phyloP scores from a whole-genome alignment of 208 protist genomes.

The Trypanosoma platydactyli region DNA sequence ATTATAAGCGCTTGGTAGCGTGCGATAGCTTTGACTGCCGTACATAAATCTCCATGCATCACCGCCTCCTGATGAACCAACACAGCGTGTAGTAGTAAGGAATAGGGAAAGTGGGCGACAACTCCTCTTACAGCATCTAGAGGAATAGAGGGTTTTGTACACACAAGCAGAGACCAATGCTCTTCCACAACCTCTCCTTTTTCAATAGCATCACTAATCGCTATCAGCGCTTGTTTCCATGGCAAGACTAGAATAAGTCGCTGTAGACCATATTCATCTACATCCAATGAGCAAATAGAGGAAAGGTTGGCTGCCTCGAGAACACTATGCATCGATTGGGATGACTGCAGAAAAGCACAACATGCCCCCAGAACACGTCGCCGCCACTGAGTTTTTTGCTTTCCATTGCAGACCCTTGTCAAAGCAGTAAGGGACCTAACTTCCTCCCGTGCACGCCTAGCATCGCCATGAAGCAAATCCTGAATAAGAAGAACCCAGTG shows the following conservation, averaged over 20 bases:
- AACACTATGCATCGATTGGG: constrained; percentile 42
- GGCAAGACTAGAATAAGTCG: constrained; percentile 59
- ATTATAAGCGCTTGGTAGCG: constrained; percentile 20
- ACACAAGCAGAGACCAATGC: constrained; percentile 41
- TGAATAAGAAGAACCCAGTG: constrained; percentile 32
- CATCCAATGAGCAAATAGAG: constrained; percentile 40
- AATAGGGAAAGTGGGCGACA: constrained; percentile 8
- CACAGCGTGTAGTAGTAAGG: constrained; percentile 9
- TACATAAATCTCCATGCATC: constrained; percentile 8
- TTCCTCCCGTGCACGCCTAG: constrained; percentile 25
- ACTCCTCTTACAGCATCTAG: constrained; percentile 6
- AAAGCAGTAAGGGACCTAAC: not conserved
- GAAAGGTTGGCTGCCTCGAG: constrained; percentile 33
- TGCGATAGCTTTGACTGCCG: constrained; percentile 16
- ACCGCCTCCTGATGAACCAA: constrained; percentile 8
- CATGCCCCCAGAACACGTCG: constrained; percentile 52
- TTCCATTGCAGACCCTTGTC: not conserved
- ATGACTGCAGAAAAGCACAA: constrained; percentile 52
- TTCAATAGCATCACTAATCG: constrained; percentile 19
- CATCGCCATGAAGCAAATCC: constrained; percentile 43
- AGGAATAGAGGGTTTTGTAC: constrained; percentile 22
- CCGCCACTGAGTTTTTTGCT: constrained; percentile 13
- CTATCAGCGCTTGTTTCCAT: constrained; percentile 28
- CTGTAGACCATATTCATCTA: constrained; percentile 73
- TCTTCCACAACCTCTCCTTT: constrained; percentile 38